Percentiles rank a stretch among this genome's conserved stretches.
Evolutionary conservation across 345 rosid genomes (phyloP).

Genomic region (Angophora floribunda): DNA sequence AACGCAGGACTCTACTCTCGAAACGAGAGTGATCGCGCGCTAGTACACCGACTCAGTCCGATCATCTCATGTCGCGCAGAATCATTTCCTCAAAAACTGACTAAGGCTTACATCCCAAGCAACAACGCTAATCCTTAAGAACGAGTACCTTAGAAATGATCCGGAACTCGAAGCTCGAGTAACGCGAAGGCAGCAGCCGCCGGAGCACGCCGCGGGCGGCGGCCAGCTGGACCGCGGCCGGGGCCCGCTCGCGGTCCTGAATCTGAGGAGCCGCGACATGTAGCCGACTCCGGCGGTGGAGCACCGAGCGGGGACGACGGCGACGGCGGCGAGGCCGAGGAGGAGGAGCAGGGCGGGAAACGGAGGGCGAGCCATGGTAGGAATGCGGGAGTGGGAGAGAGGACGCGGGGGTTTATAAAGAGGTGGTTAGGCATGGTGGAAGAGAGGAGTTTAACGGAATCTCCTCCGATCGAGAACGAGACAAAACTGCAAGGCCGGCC

Average conservation of each 20-base stretch:
- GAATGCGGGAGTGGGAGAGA: neutral
- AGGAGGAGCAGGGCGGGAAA: neutral
- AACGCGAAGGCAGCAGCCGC: slow-evolving; percentile 51
- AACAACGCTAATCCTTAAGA: neutral
- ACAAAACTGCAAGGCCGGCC: neutral
- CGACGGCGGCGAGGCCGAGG: slow-evolving; percentile 1
- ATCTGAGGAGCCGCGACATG: slow-evolving; percentile 46
- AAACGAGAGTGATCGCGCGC: neutral
- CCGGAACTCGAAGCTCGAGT: slow-evolving; percentile 39
- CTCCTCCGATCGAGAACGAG: neutral
- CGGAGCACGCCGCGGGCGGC: slow-evolving; percentile 47
- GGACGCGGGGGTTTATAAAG: neutral
- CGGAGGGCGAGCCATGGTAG: neutral
- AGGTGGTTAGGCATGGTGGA: neutral
- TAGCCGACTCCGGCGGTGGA: slow-evolving; percentile 55
- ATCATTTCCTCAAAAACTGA: neutral
- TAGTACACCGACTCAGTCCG: neutral
- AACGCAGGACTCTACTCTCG: neutral
- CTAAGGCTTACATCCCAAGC: neutral
- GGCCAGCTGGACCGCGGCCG: slow-evolving; percentile 44
- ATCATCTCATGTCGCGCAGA: neutral
- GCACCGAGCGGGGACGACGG: slow-evolving; percentile 1
- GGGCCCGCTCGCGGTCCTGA: slow-evolving; percentile 56
- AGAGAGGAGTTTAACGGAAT: too few relatives aligned
- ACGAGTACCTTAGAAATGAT: slow-evolving; percentile 35